A percentile compares a stretch with the other conserved stretches of the same genome.
Evolutionary conservation across 2,329 filamentous ascomycete species (phyloP).

Genomic region (Fusarium devonianum): DNA sequence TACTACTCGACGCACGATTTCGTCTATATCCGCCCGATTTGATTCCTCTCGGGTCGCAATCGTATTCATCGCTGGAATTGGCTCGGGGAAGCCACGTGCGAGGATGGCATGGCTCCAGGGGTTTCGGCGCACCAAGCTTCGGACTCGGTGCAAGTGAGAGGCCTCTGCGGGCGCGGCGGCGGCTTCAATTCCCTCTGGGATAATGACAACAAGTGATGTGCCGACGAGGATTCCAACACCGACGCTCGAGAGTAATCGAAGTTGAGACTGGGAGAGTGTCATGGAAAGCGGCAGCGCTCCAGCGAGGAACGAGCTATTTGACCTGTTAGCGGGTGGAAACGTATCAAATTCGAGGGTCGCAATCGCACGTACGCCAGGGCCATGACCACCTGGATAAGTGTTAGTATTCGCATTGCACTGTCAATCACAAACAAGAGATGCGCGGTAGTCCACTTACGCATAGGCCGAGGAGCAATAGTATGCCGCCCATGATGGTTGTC

Average conservation of each 20-base stretch:
- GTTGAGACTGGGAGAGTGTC: constrained; percentile 82
- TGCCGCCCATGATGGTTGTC: constrained; percentile 48
- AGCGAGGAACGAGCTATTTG: constrained; percentile 84
- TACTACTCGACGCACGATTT: constrained; percentile 27
- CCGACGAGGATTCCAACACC: constrained; percentile 94
- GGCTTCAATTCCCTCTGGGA: constrained; percentile 94
- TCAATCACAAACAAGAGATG: neutral
- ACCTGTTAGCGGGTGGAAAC: constrained; percentile 29
- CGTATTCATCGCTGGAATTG: constrained; percentile 32
- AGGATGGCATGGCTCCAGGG: constrained; percentile 43
- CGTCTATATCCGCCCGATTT: constrained; percentile 19
- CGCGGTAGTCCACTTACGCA: constrained; percentile 46
- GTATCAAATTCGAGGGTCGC: constrained; percentile 6
- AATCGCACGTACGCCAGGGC: constrained; percentile 60
- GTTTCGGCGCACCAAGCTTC: constrained; percentile 44
- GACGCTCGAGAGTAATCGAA: constrained; percentile 88
- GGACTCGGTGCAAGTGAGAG: constrained; percentile 48
- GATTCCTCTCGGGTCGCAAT: constrained; percentile 6
- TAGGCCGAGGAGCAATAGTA: constrained; percentile 51
- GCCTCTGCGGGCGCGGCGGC: constrained; percentile 68
- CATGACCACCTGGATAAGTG: constrained; percentile 59
- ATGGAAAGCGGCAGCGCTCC: constrained; percentile 91
- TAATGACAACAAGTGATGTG: constrained; percentile 95
- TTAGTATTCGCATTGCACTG: constrained; percentile 32
- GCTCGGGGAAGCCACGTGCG: constrained; percentile 36